Conservation (phyloP, 306 rosid species). For the Gleditsia sinensis region DNA sequence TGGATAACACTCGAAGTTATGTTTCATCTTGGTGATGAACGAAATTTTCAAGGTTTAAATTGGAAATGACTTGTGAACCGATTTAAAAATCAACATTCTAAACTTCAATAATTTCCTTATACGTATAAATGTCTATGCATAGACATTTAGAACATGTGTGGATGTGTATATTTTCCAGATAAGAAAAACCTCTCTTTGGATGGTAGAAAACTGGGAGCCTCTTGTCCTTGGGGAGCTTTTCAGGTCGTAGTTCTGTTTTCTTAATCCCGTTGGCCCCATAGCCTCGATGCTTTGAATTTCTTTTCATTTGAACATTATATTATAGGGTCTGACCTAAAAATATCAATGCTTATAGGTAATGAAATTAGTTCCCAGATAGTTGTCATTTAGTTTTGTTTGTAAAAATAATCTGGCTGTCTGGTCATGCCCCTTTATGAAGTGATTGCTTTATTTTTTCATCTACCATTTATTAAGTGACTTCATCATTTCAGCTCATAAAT, state of each 20-base stretch:
- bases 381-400: not conserved
- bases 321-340: not conserved
- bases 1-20: not conserved
- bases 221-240: not conserved
- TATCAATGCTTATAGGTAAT: not conserved
- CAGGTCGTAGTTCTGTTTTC: not conserved
- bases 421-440: not conserved
- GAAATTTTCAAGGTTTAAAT: not conserved
- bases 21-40: not conserved
- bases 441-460: not conserved
- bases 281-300: not conserved
- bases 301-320: not conserved
- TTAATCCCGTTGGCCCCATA: not conserved
- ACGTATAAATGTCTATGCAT: not conserved
- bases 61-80: slow-evolving; percentile 4
- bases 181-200: not conserved
- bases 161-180: not conserved
- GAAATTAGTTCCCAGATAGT: not conserved
- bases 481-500: not conserved
- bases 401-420: not conserved
- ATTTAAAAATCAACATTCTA: slow-evolving; percentile 11
- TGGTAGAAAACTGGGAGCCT: too few species aligned
- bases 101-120: not conserved
- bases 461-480: not conserved
- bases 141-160: not conserved